Conservation (phyloP, 1,284 basidiomycete species). For the Cerioporus squamosus region DNA sequence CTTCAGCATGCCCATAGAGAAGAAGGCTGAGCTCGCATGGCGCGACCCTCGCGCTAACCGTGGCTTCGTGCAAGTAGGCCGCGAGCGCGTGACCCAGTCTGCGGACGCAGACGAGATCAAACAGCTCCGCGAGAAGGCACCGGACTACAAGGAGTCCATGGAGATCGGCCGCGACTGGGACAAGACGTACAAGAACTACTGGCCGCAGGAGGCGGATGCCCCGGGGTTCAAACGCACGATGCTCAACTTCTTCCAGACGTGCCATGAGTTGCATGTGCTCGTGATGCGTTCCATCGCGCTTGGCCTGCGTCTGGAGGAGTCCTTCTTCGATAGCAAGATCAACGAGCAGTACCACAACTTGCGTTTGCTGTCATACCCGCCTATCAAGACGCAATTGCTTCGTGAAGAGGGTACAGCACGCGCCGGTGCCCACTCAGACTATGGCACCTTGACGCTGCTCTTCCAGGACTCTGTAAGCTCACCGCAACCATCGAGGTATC, state of each 20-base stretch:
- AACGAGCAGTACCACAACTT: constrained; percentile 80
- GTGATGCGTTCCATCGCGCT: constrained; percentile 85
- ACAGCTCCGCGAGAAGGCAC: constrained; percentile 68
- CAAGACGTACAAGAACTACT: constrained; percentile 73
- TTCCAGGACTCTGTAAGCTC: constrained; percentile 76
- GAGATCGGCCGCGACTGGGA: constrained; percentile 87
- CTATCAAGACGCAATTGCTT: constrained; percentile 64
- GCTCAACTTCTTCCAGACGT: constrained; percentile 77
- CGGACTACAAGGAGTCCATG: constrained; percentile 84
- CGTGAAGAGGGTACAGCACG: constrained; percentile 72
- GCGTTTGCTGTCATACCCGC: constrained; percentile 75
- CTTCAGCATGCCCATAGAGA: constrained; percentile 66
- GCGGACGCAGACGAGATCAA: constrained; percentile 76
- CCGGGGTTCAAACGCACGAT: constrained; percentile 74
- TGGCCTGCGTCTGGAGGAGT: constrained; percentile 72
- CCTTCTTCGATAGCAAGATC: constrained; percentile 76
- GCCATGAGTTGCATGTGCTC: constrained; percentile 73
- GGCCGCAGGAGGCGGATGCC: constrained; percentile 69
- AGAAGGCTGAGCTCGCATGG: constrained; percentile 75
- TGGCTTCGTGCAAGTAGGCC: constrained; percentile 79
- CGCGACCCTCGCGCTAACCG: constrained; percentile 83
- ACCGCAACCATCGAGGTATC: background rate
- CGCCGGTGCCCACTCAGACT: constrained; percentile 85
- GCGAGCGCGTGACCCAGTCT: constrained; percentile 82
- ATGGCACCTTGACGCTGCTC: constrained; percentile 82